Base-by-base conservation (phyloP, 148 eudicot species). In the Limonium bicolor region DNA sequence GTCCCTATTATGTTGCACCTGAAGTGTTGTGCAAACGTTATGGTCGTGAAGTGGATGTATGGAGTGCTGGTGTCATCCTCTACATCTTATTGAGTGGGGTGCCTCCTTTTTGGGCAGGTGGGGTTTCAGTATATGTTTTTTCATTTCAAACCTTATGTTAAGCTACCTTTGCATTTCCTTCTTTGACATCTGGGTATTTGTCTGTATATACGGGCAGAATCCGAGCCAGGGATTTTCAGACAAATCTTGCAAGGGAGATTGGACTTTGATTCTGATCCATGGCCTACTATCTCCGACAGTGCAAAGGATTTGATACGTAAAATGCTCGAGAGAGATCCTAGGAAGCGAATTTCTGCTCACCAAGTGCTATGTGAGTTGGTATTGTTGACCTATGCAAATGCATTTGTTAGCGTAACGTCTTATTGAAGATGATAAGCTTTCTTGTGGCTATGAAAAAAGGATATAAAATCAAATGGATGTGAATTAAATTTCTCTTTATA, bases 31-130 rank as follows among this genome's bases (percentile, higher is more conserved):
- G 75, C 28, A 70, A 70, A 48, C 58, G 59, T 27, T 70, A 70
- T n/a, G 61, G 70, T 6, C 70, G 56, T 36, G 75, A 70, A 48
- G 51, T 65, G 25, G 75, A 70, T 41, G 70, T 70, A 0, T 70
- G 75, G 75, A 70, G 75, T 48, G 75, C 75, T 7, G 75, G 75
- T 26, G 62, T 70, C 12, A 70, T 70, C 36, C 66, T 70, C 15
- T 70, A 70, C 29, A 70, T 70, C 36, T 56, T 70, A 36, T 46
- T 70, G 27, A 53, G 75, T 33, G 75, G 75, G 5, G 75, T 70
- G 13, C 75, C 75, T 6, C 75, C 75, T n/a, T 70, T 70, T 45
- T 70, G 75, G 75, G 75, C 62, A 24, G 75, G 75, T 70, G 34
- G n/a, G 13, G 0, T n/a, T n/a, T n/a, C n/a, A n/a, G n/a, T n/a